Conservation (phyloP, 768 basidiomycete species). For the Termitomyces sp. region DNA sequence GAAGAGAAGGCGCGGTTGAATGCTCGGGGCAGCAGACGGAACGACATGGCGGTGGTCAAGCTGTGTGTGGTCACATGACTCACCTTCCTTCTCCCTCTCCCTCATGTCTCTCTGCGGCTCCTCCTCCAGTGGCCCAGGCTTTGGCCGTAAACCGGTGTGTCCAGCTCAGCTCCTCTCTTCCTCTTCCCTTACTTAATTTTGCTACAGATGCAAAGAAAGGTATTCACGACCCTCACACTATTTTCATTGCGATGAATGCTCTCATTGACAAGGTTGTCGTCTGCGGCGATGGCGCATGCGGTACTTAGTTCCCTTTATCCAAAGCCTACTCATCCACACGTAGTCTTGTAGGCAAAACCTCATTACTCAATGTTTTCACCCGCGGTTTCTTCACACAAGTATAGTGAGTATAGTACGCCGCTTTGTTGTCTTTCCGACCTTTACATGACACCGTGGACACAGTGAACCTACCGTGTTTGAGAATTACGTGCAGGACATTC, state of each 20-base stretch:
- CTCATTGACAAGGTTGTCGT: conserved; percentile 55
- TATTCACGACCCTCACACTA: conserved; percentile 12
- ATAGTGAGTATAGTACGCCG: conserved; percentile 50
- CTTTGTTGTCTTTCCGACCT: not conserved
- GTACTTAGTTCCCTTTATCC: conserved; percentile 33
- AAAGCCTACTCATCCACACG: conserved; percentile 1
- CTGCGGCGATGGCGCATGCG: conserved; percentile 95
- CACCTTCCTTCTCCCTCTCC: not conserved
- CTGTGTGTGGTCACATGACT: conserved; percentile 4
- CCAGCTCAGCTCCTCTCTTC: not conserved
- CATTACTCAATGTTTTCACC: conserved; percentile 82
- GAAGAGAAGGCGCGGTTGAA: conserved; percentile 24
- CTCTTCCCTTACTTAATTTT: not conserved
- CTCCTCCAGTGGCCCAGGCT: conserved; percentile 43
- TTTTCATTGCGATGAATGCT: conserved; percentile 3
- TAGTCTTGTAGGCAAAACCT: conserved; percentile 61
- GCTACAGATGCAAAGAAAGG: conserved; percentile 42
- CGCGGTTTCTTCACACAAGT: conserved; percentile 92
- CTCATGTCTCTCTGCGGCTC: conserved; percentile 54
- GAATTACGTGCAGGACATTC: conserved; percentile 90
- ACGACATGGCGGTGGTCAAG: not conserved
- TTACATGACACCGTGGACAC: conserved; percentile 4
- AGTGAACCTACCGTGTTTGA: conserved; percentile 96
- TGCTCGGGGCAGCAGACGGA: conserved; percentile 1
- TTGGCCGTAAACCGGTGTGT: conserved; percentile 53